Base-by-base conservation (phyloP, 108 stramenopile species). In the Cyclotella baltica region DNA sequence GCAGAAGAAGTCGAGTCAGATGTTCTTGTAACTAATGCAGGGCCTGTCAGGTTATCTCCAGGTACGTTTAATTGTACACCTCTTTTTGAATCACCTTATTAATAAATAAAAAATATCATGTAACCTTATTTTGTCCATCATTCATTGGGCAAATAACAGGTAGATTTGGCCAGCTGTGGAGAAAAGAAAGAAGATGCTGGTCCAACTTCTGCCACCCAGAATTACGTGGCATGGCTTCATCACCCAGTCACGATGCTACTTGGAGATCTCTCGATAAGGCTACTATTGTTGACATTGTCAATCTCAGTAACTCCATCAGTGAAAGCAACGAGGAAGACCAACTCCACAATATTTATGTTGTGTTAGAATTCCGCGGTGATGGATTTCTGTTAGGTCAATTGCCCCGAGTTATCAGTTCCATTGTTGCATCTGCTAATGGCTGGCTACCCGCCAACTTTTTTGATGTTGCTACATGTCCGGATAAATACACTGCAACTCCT, bases 191-290 rank as follows among this genome's bases (percentile, higher is more conserved):
- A 67, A 67, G 79, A 50, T 72, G 90, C 18, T 94, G 87, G 88
- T 92, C 92, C 46, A 92, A 92, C 62, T 95, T 91, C 76, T 81
- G 84, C 18, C 83, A 86, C 69, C 82, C 88, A 4, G 19, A 50
- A n/a, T 63, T 91, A 22, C 55, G 67, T 59, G 91, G 91, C 31
- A 71, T 83, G 78, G 81, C 76, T 23, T 76, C 86, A 9, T 88
- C 87, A 52, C 93, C 90, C 0, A 88, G 86, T 35, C 74, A 87
- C 30, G 88, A 94, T 52, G 76, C 87, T 13, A 88, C 87, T 0
- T 94, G 93, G 93, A 77, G 88, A 58, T 83, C 80, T 0, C 29
- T 94, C 19, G 93, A 94, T 31, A 61, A 84, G 30, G 86, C 86
- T 23, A 57, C 83, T 55, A 88, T 92, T 59, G 76, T 88, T 4